phyloP scores from a whole-genome alignment of 2,329 filamentous ascomycete species.

The Bipolaris zeicola region DNA sequence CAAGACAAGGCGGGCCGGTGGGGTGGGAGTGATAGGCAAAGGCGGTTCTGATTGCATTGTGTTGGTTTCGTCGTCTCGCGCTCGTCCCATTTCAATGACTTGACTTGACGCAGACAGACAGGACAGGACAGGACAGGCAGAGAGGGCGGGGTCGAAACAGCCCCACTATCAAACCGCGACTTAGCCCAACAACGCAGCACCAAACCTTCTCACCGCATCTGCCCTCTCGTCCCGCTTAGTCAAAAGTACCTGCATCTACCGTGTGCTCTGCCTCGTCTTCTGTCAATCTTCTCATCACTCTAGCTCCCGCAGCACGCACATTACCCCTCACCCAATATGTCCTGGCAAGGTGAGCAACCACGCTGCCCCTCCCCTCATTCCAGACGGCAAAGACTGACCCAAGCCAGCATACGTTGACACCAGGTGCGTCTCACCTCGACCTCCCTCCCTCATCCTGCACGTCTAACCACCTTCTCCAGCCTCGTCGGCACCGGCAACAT shows the following conservation, averaged over 20 bases:
- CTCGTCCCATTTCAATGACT: neutral
- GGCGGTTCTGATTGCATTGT: slow-evolving; percentile 3
- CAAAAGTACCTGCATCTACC: slow-evolving; percentile 29
- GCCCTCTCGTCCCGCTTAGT: slow-evolving; percentile 31
- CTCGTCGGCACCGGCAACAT: slow-evolving; percentile 52
- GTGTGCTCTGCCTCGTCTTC: slow-evolving; percentile 16
- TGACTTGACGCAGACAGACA: neutral
- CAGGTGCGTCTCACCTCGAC: slow-evolving; percentile 35
- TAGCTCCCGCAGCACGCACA: slow-evolving; percentile 32
- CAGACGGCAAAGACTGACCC: slow-evolving; percentile 28
- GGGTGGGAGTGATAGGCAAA: neutral
- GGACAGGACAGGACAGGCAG: neutral
- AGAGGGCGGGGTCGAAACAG: slow-evolving; percentile 18
- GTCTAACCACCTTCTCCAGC: slow-evolving; percentile 36
- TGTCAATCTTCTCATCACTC: slow-evolving; percentile 19
- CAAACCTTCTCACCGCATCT: slow-evolving; percentile 32
- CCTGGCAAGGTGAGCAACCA: slow-evolving; percentile 50
- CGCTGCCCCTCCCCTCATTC: slow-evolving; percentile 7
- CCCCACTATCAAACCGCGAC: slow-evolving; percentile 25
- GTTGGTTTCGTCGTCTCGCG: slow-evolving; percentile 3
- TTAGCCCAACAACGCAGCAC: slow-evolving; percentile 24
- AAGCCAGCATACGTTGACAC: slow-evolving; percentile 50
- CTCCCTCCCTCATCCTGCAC: neutral
- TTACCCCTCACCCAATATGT: slow-evolving; percentile 46
- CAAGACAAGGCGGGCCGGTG: too few species aligned